Evolutionary conservation across 176 grass and related monocot genomes (phyloP), one percentile per base, ranked within the genome.

Genomic region (Triticum dicoccoides): DNA sequence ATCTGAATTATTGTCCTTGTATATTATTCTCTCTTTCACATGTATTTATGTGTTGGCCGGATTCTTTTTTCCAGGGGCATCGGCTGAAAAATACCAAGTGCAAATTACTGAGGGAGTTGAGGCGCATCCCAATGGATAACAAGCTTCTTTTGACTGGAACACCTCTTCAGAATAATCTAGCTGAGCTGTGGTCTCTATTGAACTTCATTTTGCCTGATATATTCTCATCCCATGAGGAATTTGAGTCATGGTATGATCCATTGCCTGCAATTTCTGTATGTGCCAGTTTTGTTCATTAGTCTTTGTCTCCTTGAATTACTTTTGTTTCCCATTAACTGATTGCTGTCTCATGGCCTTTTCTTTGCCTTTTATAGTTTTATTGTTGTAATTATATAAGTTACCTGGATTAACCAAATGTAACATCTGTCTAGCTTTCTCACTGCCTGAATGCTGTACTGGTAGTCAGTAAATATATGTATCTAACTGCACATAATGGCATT

Each of bases 181-280:
- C 94, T n/a, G 97, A 99, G 72, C 90, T 99, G 30, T 99, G 97
- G 97, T 99, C 97, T 13, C 88, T 99, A 25, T 75, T 99, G 87
- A 99, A 99, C 75, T 99, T 96, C 68, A 99, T 99, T 88, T 85
- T 99, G 65, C 97, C 97, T 78, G 97, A 99, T 88, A 96, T 99
- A 64, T 99, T 99, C 87, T 91, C 97, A 69, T 99, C 94, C 10
- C 92, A 96, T 74, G 17, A 87, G 21, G 97, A 99, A 80, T 99
- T 99, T 88, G 97, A 99, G 83, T 99, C 97, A 80, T 99, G 97
- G 97, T 99, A 99, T 83, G 29, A 11, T 70, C 72, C 77, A 34
- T 10, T 79, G 25, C 23, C 42, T 86, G 2, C 39, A 65, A n/a
- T 49, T 78, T 66, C 44, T 65, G 20, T 65, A 58, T 20, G 17